These are phyloP conservation scores for Escovopsis sp. DNA, from an alignment of 2,329 filamentous ascomycete species.

Conservation along the genomic window DNA sequence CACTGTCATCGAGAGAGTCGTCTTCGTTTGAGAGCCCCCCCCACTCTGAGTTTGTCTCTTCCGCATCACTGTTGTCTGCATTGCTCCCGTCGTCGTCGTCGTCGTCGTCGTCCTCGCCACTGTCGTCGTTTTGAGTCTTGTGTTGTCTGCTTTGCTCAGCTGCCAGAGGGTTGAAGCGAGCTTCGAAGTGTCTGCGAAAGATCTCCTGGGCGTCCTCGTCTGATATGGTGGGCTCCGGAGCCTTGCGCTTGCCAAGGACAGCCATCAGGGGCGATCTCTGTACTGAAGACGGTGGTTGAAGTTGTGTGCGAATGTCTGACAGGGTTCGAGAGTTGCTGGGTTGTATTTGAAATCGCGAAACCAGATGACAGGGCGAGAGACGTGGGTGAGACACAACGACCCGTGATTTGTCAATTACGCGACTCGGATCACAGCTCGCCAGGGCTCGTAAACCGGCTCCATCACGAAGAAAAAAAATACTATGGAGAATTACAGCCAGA, in stretches of 20 bases:
- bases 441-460: too few species aligned
- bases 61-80: constrained; percentile 6
- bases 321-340: too few species aligned
- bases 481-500: too few species aligned
- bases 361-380: too few species aligned
- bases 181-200: constrained; percentile 75
- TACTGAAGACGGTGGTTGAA: too few species aligned
- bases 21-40: constrained; percentile 16
- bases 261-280: constrained; percentile 19
- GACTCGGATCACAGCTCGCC: too few species aligned
- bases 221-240: constrained; percentile 14
- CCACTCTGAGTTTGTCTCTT: constrained; percentile 14
- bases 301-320: too few species aligned
- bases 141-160: constrained; percentile 6
- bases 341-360: too few species aligned
- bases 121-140: constrained; percentile 4
- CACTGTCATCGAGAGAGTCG: constrained; percentile 11
- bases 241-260: constrained; percentile 36
- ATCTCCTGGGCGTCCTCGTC: constrained; percentile 52
- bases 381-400: too few species aligned
- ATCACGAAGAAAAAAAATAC: too few species aligned
- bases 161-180: constrained; percentile 64
- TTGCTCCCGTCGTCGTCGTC: constrained; percentile 21
- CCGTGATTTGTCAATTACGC: too few species aligned
- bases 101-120: constrained; percentile 14